Percentiles rank a stretch among this genome's conserved stretches.
These are phyloP conservation scores for Fusarium nematophilum DNA, from an alignment of 2,329 filamentous ascomycete genomes.

Conservation along the genomic window DNA sequence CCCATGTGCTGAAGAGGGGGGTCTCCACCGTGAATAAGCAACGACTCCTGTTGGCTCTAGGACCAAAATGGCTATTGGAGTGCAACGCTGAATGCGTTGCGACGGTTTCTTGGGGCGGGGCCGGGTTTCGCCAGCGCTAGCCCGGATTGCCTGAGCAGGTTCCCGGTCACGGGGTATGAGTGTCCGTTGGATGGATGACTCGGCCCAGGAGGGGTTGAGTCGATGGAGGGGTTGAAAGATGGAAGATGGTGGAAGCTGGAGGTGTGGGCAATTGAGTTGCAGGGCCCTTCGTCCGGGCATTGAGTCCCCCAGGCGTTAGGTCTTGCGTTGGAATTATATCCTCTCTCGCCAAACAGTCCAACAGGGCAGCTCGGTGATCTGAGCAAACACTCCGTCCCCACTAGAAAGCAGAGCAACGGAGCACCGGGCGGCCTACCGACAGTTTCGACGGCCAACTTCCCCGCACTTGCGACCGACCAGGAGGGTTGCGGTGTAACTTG, in stretches of 20 bases:
- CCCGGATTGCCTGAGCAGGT: not conserved
- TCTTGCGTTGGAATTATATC: not conserved
- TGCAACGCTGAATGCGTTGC: slow-evolving; percentile 23
- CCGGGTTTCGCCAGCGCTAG: not conserved
- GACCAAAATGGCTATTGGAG: slow-evolving; percentile 23
- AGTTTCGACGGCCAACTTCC: slow-evolving; percentile 30
- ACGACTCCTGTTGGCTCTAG: slow-evolving; percentile 6
- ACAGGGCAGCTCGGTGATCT: not conserved
- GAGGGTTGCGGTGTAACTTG: slow-evolving; percentile 8
- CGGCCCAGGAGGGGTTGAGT: slow-evolving; percentile 31
- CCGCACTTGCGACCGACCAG: slow-evolving; percentile 27
- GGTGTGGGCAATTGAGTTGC: too few relatives aligned
- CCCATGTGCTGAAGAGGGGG: not conserved
- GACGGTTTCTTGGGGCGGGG: slow-evolving; percentile 28
- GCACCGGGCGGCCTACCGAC: not conserved
- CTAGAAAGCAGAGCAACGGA: not conserved
- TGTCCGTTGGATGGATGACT: too few relatives aligned
- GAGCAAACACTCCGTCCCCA: not conserved
- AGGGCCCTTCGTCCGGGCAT: too few relatives aligned
- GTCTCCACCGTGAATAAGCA: slow-evolving; percentile 1
- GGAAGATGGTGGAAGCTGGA: too few relatives aligned
- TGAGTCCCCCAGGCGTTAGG: not conserved
- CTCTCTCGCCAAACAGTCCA: not conserved
- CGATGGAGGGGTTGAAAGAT: slow-evolving; percentile 13
- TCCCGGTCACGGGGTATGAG: slow-evolving; percentile 30